Conservation (phyloP, 352 stramenopile genomes). For the Pythium sukuiense region DNA sequence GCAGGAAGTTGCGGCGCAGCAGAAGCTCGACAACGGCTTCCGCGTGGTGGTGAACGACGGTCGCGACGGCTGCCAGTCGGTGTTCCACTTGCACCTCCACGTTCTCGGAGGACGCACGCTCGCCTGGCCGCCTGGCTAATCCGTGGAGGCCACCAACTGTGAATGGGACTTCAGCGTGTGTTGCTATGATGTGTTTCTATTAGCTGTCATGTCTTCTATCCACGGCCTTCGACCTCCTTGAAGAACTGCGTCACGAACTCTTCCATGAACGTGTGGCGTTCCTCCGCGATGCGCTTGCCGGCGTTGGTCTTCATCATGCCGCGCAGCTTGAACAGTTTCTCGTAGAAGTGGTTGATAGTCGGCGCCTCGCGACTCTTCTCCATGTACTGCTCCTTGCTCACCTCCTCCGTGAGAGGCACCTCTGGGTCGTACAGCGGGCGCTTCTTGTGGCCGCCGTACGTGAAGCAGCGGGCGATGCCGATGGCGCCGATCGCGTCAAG, state of each 20-base stretch:
- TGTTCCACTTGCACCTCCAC: slow-evolving; percentile 94
- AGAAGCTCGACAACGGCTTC: slow-evolving; percentile 91
- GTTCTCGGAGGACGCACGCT: slow-evolving; percentile 94
- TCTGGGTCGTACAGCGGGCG: slow-evolving; percentile 77
- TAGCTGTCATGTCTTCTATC: slow-evolving; percentile 11
- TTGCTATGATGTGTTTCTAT: slow-evolving; percentile 21
- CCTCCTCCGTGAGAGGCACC: slow-evolving; percentile 44
- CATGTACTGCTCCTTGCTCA: slow-evolving; percentile 87
- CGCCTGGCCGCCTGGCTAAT: slow-evolving; percentile 91
- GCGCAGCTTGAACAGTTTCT: slow-evolving; percentile 89
- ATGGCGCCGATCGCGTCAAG: slow-evolving; percentile 91
- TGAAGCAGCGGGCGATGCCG: slow-evolving; percentile 90
- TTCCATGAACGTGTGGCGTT: slow-evolving; percentile 88
- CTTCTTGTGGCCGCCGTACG: slow-evolving; percentile 85
- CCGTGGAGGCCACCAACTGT: background rate
- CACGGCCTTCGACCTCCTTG: slow-evolving; percentile 65
- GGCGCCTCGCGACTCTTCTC: slow-evolving; percentile 56
- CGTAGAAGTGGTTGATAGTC: slow-evolving; percentile 91
- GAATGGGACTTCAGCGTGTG: background rate
- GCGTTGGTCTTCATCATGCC: slow-evolving; percentile 87
- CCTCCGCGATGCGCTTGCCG: slow-evolving; percentile 70
- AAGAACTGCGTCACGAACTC: slow-evolving; percentile 80
- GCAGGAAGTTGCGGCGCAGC: slow-evolving; percentile 91
- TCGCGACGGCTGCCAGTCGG: slow-evolving; percentile 88
- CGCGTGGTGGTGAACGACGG: slow-evolving; percentile 98